These are phyloP conservation scores for Exophiala xenobiotica DNA, from an alignment of 2,329 filamentous ascomycete genomes.

Conservation along the genomic window DNA sequence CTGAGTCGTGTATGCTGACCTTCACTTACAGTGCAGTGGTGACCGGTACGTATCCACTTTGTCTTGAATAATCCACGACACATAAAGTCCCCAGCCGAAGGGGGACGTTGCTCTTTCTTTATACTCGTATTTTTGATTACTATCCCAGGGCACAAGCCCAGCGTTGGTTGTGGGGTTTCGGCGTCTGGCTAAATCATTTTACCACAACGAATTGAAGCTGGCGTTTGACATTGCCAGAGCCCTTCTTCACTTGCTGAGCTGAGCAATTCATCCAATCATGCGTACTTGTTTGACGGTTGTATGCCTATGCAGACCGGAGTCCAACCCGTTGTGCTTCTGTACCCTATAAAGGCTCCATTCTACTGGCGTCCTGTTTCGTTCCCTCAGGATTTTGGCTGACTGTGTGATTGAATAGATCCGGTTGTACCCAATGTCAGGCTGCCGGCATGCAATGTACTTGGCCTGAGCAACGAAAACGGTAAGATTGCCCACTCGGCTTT, in stretches of 20 bases:
- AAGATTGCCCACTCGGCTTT: not conserved
- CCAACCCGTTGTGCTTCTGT: no score
- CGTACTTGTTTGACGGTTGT: not conserved
- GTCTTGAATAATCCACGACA: no score
- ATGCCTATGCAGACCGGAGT: not conserved
- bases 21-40: conserved; percentile 38
- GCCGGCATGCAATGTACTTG: conserved; percentile 27
- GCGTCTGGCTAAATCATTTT: conserved; percentile 11
- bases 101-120: conserved; percentile 6
- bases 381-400: conserved; percentile 7
- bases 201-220: conserved; percentile 10
- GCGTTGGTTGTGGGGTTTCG: conserved; percentile 1
- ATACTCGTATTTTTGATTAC: no score
- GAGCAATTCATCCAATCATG: not conserved
- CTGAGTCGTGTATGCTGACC: conserved; percentile 15
- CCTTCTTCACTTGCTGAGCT: not conserved
- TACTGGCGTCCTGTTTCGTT: not conserved
- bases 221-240: not conserved
- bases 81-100: not conserved
- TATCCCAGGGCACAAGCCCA: conserved; percentile 7
- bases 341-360: no score
- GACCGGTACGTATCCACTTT: conserved; percentile 41
- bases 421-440: conserved; percentile 26
- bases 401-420: conserved; percentile 17
- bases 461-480: conserved; percentile 30